Percentiles rank a stretch among this genome's conserved stretches.
Evolutionary conservation across 805 yeast genomes (phyloP).

Genomic region (Nakazawaea populi): DNA sequence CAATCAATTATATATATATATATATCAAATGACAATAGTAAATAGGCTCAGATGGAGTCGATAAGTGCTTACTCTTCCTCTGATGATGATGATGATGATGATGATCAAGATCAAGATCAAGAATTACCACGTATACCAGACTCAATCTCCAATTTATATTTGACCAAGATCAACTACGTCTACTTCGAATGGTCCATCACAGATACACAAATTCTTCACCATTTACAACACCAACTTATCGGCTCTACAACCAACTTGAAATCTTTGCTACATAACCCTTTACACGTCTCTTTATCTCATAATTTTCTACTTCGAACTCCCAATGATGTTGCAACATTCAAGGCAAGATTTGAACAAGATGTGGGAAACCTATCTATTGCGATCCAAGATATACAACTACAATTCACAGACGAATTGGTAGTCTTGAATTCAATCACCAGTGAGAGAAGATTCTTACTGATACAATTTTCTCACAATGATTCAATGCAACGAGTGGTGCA

Average conservation of each 20-base stretch:
- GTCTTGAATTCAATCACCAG: not conserved
- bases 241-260: not conserved
- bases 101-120: not conserved
- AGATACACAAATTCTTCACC: not conserved
- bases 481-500: too few relatives aligned
- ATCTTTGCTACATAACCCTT: not conserved
- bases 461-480: too few relatives aligned
- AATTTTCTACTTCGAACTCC: not conserved
- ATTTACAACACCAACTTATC: not conserved
- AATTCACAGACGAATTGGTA: not conserved
- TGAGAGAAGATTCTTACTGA: not conserved
- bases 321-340: not conserved
- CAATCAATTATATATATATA: too few relatives aligned
- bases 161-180: not conserved
- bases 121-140: not conserved
- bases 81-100: not conserved
- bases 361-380: not conserved
- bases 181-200: not conserved
- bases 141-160: not conserved
- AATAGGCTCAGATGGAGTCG: not conserved
- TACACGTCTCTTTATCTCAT: constrained; percentile 5
- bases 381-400: not conserved
- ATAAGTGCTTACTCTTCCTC: not conserved
- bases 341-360: not conserved
- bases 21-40: too few relatives aligned